Conservation (phyloP, 352 stramenopile genomes). For the Phytophthora chlamydospora region DNA sequence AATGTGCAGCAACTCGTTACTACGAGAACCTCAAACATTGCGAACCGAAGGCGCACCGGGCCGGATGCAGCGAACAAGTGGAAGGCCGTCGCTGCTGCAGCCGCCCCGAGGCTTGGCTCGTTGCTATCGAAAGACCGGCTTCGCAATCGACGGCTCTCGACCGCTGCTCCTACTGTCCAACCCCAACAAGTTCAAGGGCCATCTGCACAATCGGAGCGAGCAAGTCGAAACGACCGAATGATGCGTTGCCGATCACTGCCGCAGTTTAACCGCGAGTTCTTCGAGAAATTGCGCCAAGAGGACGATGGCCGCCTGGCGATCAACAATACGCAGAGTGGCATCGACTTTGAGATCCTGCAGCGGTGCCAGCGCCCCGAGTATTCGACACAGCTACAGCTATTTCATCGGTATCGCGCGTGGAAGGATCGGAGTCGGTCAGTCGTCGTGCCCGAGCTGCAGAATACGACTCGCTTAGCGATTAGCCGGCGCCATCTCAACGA, state of each 20-base stretch:
- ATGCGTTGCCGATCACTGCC: constrained; percentile 56
- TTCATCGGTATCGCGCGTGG: constrained; percentile 48
- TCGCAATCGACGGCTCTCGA: constrained; percentile 16
- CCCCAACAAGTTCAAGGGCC: neutral
- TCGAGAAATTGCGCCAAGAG: constrained; percentile 25
- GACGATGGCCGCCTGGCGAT: constrained; percentile 8
- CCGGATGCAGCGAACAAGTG: constrained; percentile 15
- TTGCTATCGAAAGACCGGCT: constrained; percentile 5
- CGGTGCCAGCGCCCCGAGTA: constrained; percentile 54
- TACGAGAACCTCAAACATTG: neutral
- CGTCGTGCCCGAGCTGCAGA: constrained; percentile 9
- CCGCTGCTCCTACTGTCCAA: neutral
- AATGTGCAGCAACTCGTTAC: neutral
- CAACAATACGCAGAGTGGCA: constrained; percentile 8
- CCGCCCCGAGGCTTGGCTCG: constrained; percentile 16
- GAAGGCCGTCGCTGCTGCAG: constrained; percentile 20
- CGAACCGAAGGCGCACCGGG: neutral
- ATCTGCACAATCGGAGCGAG: constrained; percentile 8
- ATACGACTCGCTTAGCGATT: neutral
- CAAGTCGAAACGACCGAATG: constrained; percentile 32
- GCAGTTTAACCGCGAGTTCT: constrained; percentile 49
- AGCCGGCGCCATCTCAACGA: constrained; percentile 11
- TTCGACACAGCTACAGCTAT: constrained; percentile 46
- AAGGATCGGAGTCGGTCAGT: constrained; percentile 12
- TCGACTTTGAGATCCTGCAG: constrained; percentile 71